Percentiles rank a stretch among this genome's conserved stretches.
phyloP scores from a whole-genome alignment of 1,139 yeast species.

The Taphrina communis region DNA sequence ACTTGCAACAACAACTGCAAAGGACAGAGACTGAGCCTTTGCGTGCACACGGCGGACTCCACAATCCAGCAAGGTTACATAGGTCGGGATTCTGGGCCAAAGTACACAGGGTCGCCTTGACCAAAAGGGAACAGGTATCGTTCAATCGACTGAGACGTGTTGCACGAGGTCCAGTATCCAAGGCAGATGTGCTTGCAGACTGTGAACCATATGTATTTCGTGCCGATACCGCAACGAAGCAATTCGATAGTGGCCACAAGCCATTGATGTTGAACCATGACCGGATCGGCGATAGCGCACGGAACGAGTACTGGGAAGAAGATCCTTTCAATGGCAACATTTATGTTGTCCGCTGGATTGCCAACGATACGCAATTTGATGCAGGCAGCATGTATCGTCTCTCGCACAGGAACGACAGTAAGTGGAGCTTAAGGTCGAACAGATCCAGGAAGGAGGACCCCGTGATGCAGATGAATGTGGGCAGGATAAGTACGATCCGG shows the following conservation, averaged over 20 bases:
- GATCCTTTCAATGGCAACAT: constrained; percentile 19
- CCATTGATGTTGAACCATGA: constrained; percentile 13
- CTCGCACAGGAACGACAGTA: neutral
- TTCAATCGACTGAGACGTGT: constrained; percentile 8
- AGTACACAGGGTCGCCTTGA: neutral
- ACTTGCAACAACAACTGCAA: neutral
- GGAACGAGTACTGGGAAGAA: constrained; percentile 7
- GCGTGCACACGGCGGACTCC: neutral
- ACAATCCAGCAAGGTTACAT: neutral
- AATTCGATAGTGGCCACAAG: constrained; percentile 9
- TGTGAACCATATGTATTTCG: neutral
- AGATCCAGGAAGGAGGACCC: neutral
- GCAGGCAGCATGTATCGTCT: neutral
- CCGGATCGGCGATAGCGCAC: neutral
- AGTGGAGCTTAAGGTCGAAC: neutral
- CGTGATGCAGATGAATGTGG: neutral
- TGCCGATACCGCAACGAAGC: neutral
- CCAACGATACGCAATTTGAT: neutral
- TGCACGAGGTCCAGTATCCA: constrained; percentile 7
- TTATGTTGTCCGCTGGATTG: constrained; percentile 7
- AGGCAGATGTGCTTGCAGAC: constrained; percentile 11
- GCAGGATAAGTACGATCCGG: constrained; percentile 14
- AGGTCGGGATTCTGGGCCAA: constrained; percentile 14
- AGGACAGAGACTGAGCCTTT: neutral
- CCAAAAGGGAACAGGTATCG: constrained; percentile 5